Base-by-base conservation (phyloP, 768 basidiomycete species). In the Kwoniella dejecticola region DNA sequence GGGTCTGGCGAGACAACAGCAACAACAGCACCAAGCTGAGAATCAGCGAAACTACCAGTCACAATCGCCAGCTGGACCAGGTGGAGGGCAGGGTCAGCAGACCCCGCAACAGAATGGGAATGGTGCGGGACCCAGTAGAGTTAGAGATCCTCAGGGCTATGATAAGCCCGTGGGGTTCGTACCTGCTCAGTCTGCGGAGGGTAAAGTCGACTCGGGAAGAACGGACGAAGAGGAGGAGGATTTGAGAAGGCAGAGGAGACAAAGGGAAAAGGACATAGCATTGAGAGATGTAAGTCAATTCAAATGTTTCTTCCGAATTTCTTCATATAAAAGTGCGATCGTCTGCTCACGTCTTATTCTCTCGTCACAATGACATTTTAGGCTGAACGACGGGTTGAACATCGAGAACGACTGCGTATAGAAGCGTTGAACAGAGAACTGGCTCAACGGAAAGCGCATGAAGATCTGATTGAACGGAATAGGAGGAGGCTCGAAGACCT, bases 371-470 rank as follows among this genome's bases (percentile, higher is more conserved):
- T n/a, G n/a, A n/a, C n/a, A n/a, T n/a, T 38, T 29, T 66, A 98
- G 92, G 87, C 92, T 46, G 94, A 98, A 77, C 86, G 93, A 7
- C 86, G 90, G n/a, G 93, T 94, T 47, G 95, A 98, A 70, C 87
- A 87, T 10, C 84, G 91, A 58, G 96, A 99, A 77, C 84, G 92
- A 27, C 82, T 86, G 6, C 86, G 93, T 52, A 88, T 95, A 60
- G 84, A 77, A 11, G 71, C 57, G 12, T 45, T 78, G 38, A 80
- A 79, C 42, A 68, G 79, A 13, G 81, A 82, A 50, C 46, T 70
- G 57, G 65, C 63, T 3, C 65, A 63, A 26, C 47, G 73, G 10
- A 64, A 68, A 46, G 64, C 65, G 26, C 68, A 76, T 44, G 67
- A 48, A 1, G 73, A 73, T 21, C 36, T 57, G 19, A 70, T 70